Conservation (phyloP, 257 asterid genomes). For the Asclepias syriaca region DNA sequence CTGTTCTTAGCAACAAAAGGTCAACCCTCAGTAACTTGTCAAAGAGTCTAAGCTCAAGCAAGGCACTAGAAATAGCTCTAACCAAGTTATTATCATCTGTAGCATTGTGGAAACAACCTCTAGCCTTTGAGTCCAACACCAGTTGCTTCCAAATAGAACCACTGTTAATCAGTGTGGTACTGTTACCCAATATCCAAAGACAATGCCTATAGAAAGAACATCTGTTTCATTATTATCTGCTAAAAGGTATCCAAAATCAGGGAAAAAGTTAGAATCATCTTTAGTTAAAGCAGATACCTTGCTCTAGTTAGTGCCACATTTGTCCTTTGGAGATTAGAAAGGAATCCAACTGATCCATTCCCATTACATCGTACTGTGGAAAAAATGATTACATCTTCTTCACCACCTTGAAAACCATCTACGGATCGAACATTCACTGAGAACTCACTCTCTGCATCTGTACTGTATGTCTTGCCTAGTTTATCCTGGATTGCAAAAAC, state of each 20-base stretch:
- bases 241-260: background rate
- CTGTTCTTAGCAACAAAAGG: slow-evolving; percentile 22
- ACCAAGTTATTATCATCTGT: slow-evolving; percentile 37
- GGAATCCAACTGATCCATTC: slow-evolving; percentile 64
- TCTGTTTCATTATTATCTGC: no score
- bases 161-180: slow-evolving; percentile 48
- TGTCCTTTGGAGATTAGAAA: slow-evolving; percentile 48
- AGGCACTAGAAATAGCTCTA: slow-evolving; percentile 35
- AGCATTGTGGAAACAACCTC: slow-evolving; percentile 58
- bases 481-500: slow-evolving; percentile 51
- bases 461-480: slow-evolving; percentile 48
- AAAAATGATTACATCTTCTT: slow-evolving; percentile 66
- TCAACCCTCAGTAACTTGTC: slow-evolving; percentile 26
- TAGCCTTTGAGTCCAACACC: slow-evolving; percentile 45
- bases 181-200: slow-evolving; percentile 68
- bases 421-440: slow-evolving; percentile 64
- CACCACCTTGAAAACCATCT: slow-evolving; percentile 91
- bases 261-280: background rate
- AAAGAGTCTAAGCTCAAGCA: slow-evolving; percentile 30
- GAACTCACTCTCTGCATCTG: slow-evolving; percentile 41
- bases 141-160: slow-evolving; percentile 55
- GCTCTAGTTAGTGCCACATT: slow-evolving; percentile 79
- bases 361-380: slow-evolving; percentile 69
- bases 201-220: slow-evolving; percentile 37
- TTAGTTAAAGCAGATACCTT: slow-evolving; percentile 31